Evolutionary conservation across 2,329 filamentous ascomycete species (phyloP), one percentile per base, ranked within the genome.

Genomic region (Penicillium sp.): DNA sequence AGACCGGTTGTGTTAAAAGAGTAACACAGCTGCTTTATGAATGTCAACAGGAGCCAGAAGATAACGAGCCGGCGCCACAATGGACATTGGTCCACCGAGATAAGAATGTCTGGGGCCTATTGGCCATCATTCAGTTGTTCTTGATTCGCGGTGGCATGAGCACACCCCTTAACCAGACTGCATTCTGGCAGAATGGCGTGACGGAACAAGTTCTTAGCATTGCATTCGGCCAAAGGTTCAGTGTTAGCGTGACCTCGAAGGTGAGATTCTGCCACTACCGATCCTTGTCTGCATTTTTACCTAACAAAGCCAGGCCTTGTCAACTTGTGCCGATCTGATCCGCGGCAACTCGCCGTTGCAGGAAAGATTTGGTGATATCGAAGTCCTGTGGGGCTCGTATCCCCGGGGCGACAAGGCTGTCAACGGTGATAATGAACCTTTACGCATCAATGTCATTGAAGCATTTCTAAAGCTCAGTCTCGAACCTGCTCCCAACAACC

Each of bases 21-120:
- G 78, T 97, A 46, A 82, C 86, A 16, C 82, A 82, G 37, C 78
- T 97, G 34, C 78, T 96, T 21, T 80, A 75, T n/a, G 78, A 64
- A 81, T 71, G 77, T 82, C 65, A 80, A 54, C 75, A 79, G 53
- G 79, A 80, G 38, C 76, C 80, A 18, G 80, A 58, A 38, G 56
- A 37, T 6, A 60, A 80, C 25, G 79, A 81, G 46, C 84, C 86
- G 58, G 79, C 89, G 52, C 87, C 87, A 13, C 80, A 83, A 25
- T 96, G 90, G 89, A 86, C 86, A 16, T 82, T 88, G 66, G 82
- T 85, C 21, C 89, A 95, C 67, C 84, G 86, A 55, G 92, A 94
- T 69, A 91, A 94, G 69, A 97, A 97, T 67, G 80, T 96, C 12
- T 97, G 94, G 80, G 94, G 93, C 39, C 81, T 97, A 40, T 78